Base-by-base conservation (phyloP, 2,329 filamentous ascomycete genomes). In the Emericellopsis atlantica region DNA sequence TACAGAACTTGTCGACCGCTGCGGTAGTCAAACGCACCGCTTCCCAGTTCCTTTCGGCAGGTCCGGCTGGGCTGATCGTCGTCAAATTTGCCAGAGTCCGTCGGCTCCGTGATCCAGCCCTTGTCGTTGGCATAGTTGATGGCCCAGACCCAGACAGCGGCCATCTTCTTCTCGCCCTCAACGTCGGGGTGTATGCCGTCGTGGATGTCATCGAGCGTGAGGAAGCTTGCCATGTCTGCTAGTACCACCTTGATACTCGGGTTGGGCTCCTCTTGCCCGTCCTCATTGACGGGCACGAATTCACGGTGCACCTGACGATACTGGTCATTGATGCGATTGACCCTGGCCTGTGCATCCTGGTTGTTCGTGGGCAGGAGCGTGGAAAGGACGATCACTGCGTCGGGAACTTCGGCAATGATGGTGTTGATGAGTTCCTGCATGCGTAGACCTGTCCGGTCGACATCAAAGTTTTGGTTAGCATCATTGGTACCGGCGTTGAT, bases 401-500 rank as follows among this genome's bases (percentile, higher is more conserved):
- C 44, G 7, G 32, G 32, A 10, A 35, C 32, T 15, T 35, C 9
- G 32, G 32, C 32, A 8, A 54, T 58, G 31, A 67, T 36, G 40
- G 54, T 54, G 15, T 56, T 49, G 29, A 67, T 41, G 50, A 67
- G 40, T 14, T 46, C 44, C 26, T 51, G 53, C 48, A 61, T 56
- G 29, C 63, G 55, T 12, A 50, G 44, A 26, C 53, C 55, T 5
- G 56, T 56, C 21, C 43, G 36, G 29, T 43, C 44, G 8, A 64
- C 43, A 32, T 61, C 48, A 40, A 44, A 51, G 44, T 54, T 41
- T 43, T 62, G 59, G 14, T 50, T 22, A 36, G 61, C 63, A 46
- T 69, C 64, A 44, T 68, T 68, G 35, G 65, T 66, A 39, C 65
- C 65, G 9, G 54, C 58, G 48, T 68, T 66, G 48, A 68, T 48